Evolutionary conservation across 768 basidiomycete species (phyloP).

Genomic region (Lactarius indigo): DNA sequence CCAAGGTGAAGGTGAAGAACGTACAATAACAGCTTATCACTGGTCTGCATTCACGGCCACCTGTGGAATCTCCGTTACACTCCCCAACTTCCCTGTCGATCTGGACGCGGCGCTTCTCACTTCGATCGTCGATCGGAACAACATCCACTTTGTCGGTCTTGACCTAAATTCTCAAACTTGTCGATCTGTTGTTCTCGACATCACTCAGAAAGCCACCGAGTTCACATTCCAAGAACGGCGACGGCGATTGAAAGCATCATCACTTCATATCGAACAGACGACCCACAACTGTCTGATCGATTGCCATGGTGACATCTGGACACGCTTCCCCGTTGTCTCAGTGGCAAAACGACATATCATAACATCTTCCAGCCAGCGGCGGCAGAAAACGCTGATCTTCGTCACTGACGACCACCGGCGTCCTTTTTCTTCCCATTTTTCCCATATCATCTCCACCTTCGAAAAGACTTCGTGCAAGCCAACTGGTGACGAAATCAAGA

Average conservation of each 20-base stretch:
- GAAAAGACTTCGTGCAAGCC: conserved; percentile 52
- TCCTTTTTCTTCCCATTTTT: conserved; percentile 43
- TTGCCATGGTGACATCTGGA: conserved; percentile 15
- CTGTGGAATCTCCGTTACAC: conserved; percentile 38
- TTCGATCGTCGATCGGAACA: conserved; percentile 42
- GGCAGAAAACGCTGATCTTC: conserved; percentile 39
- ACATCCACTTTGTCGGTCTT: conserved; percentile 43
- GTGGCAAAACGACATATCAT: conserved; percentile 5
- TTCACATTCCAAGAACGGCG: conserved; percentile 55
- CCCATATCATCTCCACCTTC: conserved; percentile 43
- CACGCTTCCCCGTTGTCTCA: conserved; percentile 14
- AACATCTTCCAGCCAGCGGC: conserved; percentile 29
- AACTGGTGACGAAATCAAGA: conserved; percentile 41
- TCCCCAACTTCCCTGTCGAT: conserved; percentile 29
- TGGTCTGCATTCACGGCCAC: conserved; percentile 55
- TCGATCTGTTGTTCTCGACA: conserved; percentile 45
- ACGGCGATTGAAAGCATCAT: conserved; percentile 32
- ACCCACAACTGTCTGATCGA: conserved; percentile 38
- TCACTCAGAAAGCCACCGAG: conserved; percentile 54
- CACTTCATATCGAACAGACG: conserved; percentile 27
- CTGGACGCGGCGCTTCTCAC: conserved; percentile 36
- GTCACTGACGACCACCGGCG: conserved; percentile 39
- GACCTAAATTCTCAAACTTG: conserved; percentile 35
- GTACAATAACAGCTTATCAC: conserved; percentile 43
- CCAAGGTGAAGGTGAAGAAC: conserved; percentile 21